phyloP scores from a whole-genome alignment of 2,329 filamentous ascomycete species.

The Penicillium frequentans region DNA sequence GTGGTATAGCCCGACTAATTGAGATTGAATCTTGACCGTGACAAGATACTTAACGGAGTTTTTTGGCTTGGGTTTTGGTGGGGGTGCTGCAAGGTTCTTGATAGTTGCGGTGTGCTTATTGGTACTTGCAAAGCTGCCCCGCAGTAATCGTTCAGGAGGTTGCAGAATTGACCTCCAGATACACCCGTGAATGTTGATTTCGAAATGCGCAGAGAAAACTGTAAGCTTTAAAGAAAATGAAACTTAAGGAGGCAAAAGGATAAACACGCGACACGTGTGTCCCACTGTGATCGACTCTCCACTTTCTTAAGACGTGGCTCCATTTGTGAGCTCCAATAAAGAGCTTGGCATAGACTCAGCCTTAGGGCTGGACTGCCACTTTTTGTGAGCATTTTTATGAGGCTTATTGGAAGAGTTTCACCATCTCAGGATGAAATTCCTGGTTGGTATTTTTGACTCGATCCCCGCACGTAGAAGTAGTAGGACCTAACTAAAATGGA shows the following conservation, averaged over 20 bases:
- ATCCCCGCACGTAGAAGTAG: not conserved
- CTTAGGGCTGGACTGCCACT: not conserved
- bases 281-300: slow-evolving; percentile 9
- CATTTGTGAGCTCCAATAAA: not conserved
- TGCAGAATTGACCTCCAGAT: not conserved
- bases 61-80: not conserved
- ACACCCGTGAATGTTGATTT: not conserved
- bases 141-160: not conserved
- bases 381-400: not conserved
- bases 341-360: not conserved
- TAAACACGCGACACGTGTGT: slow-evolving; percentile 8
- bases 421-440: too few species aligned
- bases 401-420: too few species aligned
- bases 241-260: not conserved
- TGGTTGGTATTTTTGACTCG: not conserved
- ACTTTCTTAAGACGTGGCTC: slow-evolving; percentile 12
- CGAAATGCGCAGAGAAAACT: not conserved
- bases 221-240: too few species aligned
- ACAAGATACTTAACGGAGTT: not conserved
- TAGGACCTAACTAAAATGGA: not conserved
- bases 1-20: not conserved
- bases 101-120: not conserved
- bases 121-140: not conserved
- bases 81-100: not conserved
- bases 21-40: not conserved